Evolutionary conservation across 805 yeast genomes (phyloP).

Genomic region (Sugiyamaella americana): DNA sequence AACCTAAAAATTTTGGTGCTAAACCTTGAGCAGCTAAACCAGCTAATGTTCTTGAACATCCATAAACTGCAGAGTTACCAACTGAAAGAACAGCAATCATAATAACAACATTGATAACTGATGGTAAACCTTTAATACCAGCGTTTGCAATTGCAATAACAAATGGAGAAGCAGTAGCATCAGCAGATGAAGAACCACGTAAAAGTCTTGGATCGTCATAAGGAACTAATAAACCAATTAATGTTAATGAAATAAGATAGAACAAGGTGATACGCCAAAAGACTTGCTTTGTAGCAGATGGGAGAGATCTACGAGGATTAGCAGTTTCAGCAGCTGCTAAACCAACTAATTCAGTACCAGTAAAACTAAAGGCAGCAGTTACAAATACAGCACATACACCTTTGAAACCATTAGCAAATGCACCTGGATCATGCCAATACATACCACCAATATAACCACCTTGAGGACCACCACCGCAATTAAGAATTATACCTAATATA

Average conservation of each 20-base stretch:
- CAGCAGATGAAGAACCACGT: conserved; percentile 44
- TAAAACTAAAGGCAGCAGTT: conserved; percentile 69
- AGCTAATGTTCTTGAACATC: conserved; percentile 62
- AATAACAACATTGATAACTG: conserved; percentile 65
- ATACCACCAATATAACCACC: conserved; percentile 19
- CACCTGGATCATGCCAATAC: conserved; percentile 51
- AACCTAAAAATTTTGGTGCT: conserved; percentile 56
- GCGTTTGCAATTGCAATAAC: conserved; percentile 66
- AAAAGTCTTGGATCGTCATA: conserved; percentile 45
- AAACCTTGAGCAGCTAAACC: conserved; percentile 61
- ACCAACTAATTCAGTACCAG: conserved; percentile 68
- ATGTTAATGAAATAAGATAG: conserved; percentile 51
- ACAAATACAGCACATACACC: conserved; percentile 62
- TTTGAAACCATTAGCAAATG: conserved; percentile 53
- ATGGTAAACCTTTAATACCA: conserved; percentile 60
- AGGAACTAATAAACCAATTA: conserved; percentile 64
- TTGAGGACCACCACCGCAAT: conserved; percentile 53
- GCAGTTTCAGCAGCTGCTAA: conserved; percentile 70
- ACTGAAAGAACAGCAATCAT: conserved; percentile 64
- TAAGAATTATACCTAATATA: conserved; percentile 47
- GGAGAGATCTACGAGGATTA: conserved; percentile 60
- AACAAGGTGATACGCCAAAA: conserved; percentile 73
- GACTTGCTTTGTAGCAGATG: conserved; percentile 70
- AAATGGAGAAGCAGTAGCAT: conserved; percentile 65
- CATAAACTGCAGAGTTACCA: conserved; percentile 67